Evolutionary conservation across 305 asterid species (phyloP).

Genomic region (Galium porrigens): DNA sequence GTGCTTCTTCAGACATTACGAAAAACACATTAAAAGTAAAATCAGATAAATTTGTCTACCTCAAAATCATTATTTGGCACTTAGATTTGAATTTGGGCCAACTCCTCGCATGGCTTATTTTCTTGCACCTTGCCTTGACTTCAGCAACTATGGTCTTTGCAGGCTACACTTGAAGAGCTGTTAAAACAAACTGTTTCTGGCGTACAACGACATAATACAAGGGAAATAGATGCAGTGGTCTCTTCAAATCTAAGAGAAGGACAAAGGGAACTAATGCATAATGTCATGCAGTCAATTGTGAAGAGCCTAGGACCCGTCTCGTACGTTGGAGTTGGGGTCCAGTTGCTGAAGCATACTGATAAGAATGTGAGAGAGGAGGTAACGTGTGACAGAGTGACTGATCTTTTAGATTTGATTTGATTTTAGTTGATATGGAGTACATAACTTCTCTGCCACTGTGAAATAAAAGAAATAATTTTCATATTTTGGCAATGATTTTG

Average conservation of each 20-base stretch:
- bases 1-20: background rate
- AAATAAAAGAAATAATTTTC: background rate
- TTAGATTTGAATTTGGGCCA: background rate
- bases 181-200: conserved; percentile 58
- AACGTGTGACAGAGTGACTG: conserved; percentile 7
- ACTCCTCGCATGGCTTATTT: no score
- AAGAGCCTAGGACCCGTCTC: conserved; percentile 43
- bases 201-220: conserved; percentile 39
- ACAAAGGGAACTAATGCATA: conserved; percentile 44
- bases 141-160: conserved; percentile 17
- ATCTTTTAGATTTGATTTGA: background rate
- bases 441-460: background rate
- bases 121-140: background rate
- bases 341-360: conserved; percentile 47
- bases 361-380: conserved; percentile 59
- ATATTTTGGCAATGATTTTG: background rate
- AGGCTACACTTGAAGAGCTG: conserved; percentile 54
- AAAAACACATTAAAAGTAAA: background rate
- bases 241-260: conserved; percentile 45
- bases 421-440: background rate
- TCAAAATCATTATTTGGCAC: conserved; percentile 14
- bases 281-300: conserved; percentile 38
- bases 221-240: conserved; percentile 33
- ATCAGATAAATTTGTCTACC: conserved; percentile 20
- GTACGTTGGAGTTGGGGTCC: conserved; percentile 44